Percentiles rank a stretch among this genome's conserved stretches.
Conservation (phyloP, 2,329 filamentous ascomycete genomes). For the Hypocreales sp. region DNA sequence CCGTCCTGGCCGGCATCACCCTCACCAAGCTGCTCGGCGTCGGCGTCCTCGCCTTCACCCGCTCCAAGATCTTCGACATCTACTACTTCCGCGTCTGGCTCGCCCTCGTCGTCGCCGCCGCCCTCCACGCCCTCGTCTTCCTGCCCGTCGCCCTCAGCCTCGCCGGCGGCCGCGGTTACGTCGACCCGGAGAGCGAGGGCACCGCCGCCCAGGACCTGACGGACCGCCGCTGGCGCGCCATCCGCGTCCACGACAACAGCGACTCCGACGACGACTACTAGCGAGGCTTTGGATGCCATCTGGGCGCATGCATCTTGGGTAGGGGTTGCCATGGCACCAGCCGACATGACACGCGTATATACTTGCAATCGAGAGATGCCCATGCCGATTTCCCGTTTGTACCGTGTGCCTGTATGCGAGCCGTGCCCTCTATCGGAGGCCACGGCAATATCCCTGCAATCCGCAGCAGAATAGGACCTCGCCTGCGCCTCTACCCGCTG, state of each 20-base stretch:
- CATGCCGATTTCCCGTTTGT: no score
- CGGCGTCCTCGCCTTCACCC: slow-evolving; percentile 79
- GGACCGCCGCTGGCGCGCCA: slow-evolving; percentile 59
- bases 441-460: no score
- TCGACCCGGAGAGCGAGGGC: slow-evolving; percentile 75
- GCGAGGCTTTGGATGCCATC: no score
- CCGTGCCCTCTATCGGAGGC: no score
- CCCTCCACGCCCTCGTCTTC: slow-evolving; percentile 78
- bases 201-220: slow-evolving; percentile 83
- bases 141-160: slow-evolving; percentile 80
- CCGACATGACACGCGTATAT: no score
- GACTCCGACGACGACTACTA: slow-evolving; percentile 60
- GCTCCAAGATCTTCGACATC: slow-evolving; percentile 97
- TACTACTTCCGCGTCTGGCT: slow-evolving; percentile 99
- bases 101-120: slow-evolving; percentile 77
- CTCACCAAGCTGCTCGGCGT: slow-evolving; percentile 91
- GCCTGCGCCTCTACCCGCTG: no score
- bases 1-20: slow-evolving; percentile 91
- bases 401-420: no score
- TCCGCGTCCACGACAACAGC: slow-evolving; percentile 59
- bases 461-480: no score
- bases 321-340: no score
- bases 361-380: no score
- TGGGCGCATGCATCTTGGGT: no score
- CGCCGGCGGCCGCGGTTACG: slow-evolving; percentile 72